Percentiles rank a stretch among this genome's conserved stretches.
These are phyloP conservation scores for Cryptococcus hybrid DNA, from an alignment of 1,284 basidiomycete species.

Conservation along the genomic window DNA sequence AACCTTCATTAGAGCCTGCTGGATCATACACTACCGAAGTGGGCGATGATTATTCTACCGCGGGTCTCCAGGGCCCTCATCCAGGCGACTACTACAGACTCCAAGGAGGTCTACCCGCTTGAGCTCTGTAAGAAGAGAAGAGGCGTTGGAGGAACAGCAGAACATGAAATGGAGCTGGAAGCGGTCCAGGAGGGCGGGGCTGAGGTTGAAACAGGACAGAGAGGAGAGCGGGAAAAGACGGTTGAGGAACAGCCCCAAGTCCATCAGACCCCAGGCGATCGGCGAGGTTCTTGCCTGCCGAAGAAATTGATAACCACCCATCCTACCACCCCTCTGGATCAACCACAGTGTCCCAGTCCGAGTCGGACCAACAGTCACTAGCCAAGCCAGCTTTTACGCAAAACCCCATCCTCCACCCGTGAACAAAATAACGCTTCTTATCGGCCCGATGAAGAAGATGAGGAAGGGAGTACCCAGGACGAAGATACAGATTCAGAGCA, in stretches of 20 bases:
- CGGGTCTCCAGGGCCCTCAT: no score
- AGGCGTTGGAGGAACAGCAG: neutral
- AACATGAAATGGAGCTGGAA: no score
- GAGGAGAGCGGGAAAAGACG: neutral
- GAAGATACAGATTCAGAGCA: slow-evolving; percentile 1
- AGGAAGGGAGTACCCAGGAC: slow-evolving; percentile 10
- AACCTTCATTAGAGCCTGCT: neutral
- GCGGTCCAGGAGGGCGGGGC: neutral
- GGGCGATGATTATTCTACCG: no score
- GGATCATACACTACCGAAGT: neutral
- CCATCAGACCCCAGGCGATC: no score
- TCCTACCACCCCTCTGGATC: no score
- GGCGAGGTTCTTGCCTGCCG: no score
- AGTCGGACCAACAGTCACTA: neutral
- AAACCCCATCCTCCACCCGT: neutral
- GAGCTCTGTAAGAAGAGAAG: neutral
- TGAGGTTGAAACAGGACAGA: neutral
- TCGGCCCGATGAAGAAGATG: slow-evolving; percentile 4
- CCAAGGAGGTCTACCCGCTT: no score
- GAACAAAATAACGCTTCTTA: neutral
- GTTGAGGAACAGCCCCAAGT: neutral
- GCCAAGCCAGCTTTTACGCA: neutral
- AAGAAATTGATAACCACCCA: no score
- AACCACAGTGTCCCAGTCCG: neutral
- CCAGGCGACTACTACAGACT: no score